Percentiles rank a stretch among this genome's conserved stretches.
Conservation (phyloP, 257 asterid genomes). For the Salvia splendens region DNA sequence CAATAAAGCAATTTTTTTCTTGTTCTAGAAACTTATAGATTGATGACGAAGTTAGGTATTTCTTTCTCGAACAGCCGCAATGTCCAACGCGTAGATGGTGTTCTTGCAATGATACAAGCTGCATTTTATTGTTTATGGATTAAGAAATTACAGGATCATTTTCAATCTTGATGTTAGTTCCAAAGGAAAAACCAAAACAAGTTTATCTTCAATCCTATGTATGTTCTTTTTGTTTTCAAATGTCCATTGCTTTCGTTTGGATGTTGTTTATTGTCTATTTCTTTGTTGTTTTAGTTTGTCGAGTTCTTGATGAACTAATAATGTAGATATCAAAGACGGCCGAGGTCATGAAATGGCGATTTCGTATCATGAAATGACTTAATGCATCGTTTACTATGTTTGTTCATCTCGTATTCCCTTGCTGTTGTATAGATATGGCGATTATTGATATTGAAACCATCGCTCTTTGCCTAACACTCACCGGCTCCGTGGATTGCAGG, state of each 20-base stretch:
- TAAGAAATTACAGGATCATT: not conserved
- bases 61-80: no score
- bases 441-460: not conserved
- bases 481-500: conserved; percentile 27
- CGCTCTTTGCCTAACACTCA: no score
- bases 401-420: not conserved
- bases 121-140: conserved; percentile 1
- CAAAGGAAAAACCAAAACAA: not conserved
- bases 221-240: not conserved
- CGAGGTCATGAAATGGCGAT: no score
- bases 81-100: not conserved
- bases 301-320: no score
- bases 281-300: not conserved
- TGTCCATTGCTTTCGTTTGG: not conserved
- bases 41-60: no score
- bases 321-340: no score
- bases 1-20: not conserved
- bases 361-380: no score
- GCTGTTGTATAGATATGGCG: no score
- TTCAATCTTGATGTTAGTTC: not conserved
- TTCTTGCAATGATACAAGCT: not conserved
- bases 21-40: no score
- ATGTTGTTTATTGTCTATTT: not conserved
- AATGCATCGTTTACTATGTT: no score
- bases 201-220: not conserved